phyloP scores from a whole-genome alignment of 2,329 filamentous ascomycete genomes.

The Diaporthe batatas region DNA sequence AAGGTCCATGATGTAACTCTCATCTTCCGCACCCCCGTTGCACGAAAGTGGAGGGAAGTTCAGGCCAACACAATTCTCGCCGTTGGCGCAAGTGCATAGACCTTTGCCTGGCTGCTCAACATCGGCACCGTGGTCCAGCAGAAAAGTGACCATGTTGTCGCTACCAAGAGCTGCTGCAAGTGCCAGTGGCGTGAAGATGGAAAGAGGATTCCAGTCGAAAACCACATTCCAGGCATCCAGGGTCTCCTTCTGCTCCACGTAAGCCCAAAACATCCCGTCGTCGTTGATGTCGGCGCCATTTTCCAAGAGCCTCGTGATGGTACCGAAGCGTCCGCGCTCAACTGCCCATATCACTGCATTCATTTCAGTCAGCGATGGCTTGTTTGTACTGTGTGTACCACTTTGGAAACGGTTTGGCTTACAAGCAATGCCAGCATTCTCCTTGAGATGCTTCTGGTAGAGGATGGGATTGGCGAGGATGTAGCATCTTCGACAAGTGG shows the following conservation, averaged over 20 bases:
- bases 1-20: neutral
- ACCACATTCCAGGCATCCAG: fast-evolving
- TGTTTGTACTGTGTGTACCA: fast-evolving
- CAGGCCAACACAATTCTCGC: fast-evolving
- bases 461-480: neutral
- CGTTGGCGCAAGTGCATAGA: neutral
- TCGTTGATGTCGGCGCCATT: constrained; percentile 13
- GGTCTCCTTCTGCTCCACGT: neutral
- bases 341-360: neutral
- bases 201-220: neutral
- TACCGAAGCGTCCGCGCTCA: neutral
- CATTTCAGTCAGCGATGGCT: fast-evolving
- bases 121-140: constrained; percentile 1
- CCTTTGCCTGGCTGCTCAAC: neutral
- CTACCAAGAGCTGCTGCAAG: neutral
- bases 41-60: neutral
- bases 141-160: neutral
- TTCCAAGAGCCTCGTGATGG: neutral
- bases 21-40: fast-evolving
- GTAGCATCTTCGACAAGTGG: neutral
- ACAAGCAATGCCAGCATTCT: neutral
- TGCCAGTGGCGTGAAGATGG: neutral
- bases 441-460: neutral
- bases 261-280: neutral
- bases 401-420: neutral